Base-by-base conservation (phyloP, 257 asterid genomes). In the Solanum megistacrolobum region DNA sequence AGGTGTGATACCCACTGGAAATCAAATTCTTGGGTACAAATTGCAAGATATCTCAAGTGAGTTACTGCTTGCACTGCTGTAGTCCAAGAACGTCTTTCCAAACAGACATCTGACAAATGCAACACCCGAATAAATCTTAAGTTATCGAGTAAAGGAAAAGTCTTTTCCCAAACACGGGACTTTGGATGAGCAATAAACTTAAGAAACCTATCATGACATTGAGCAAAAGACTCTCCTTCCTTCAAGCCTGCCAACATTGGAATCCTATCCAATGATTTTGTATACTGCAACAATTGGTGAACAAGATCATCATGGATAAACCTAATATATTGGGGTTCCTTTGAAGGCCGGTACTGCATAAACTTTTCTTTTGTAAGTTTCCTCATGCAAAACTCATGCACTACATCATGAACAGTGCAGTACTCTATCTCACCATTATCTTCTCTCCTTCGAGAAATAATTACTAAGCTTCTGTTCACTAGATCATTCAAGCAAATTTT, bases 401-500 rank as follows among this genome's bases (percentile, higher is more conserved):
- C 27, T 11, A 69, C 43, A 32, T 66, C 89, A 36, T 89, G 89
- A 46, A 89, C 14, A 6, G 18, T 71, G 52, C 87, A 89, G 5
- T 39, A 78, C 12, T 68, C 32, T 39, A 78, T 69, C 39, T 83
- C 43, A 29, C 89, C 89, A 12, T 55, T 82, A 6, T 29, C 48
- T 73, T 73, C 23, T 75, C 87, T 81, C 65, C 79, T 43, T 46
- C 46, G 18, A 7, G 23, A 4, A 14, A 81, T 60, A 32, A 86
- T 9, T 21, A 86, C 86, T 27, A 89, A 58, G 39, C 74, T 86
- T 48, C 78, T 88, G 36, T 20, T 69, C 1, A 89, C 38, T 16
- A 89, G 88, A 62, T 79, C 87, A 38, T 65, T 81, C 48, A 89
- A 89, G 43, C 74, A 89, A 23, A 29, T 52, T 36, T 81, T 55